Evolutionary conservation across 768 basidiomycete species (phyloP).

Genomic region (Termitomyces heimii): DNA sequence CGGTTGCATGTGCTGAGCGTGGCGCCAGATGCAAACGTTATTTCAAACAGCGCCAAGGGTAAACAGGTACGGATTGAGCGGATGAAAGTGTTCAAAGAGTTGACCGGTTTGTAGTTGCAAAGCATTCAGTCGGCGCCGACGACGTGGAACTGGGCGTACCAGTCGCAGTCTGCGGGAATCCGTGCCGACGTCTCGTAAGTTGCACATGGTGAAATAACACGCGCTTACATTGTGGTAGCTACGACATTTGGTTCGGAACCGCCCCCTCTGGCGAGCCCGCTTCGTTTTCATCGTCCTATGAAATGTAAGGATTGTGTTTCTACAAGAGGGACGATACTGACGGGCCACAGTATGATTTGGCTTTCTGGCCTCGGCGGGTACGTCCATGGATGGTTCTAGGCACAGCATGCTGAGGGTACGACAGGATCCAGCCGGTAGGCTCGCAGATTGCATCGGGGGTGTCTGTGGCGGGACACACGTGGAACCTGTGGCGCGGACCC

Average conservation of each 20-base stretch:
- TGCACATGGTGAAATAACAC: background rate
- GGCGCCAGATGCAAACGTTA: conserved; percentile 43
- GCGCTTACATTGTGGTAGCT: conserved; percentile 19
- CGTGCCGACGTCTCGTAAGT: conserved; percentile 49
- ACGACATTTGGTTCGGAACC: conserved; percentile 50
- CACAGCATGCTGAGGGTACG: background rate
- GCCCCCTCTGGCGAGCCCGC: conserved; percentile 40
- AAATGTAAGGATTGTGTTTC: conserved; percentile 33
- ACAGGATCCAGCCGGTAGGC: conserved; percentile 51
- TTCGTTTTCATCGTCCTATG: conserved; percentile 39
- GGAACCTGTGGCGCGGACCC: conserved; percentile 52
- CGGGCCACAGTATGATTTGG: conserved; percentile 48
- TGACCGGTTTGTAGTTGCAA: conserved; percentile 19
- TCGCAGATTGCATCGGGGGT: conserved; percentile 37
- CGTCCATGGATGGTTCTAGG: conserved; percentile 1
- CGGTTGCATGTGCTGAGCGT: background rate
- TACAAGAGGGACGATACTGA: background rate
- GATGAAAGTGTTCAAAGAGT: too few species aligned
- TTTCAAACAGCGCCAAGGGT: conserved; percentile 41
- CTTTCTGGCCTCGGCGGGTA: conserved; percentile 51
- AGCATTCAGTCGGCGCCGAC: conserved; percentile 41
- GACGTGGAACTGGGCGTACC: conserved; percentile 46
- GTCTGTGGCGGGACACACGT: conserved; percentile 40
- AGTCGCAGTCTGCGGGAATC: conserved; percentile 34
- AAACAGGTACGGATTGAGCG: conserved; percentile 26